A percentile compares a stretch with the other conserved stretches of the same genome.
Evolutionary conservation across 1,139 yeast genomes (phyloP).

Genomic region (Pichia sp.): DNA sequence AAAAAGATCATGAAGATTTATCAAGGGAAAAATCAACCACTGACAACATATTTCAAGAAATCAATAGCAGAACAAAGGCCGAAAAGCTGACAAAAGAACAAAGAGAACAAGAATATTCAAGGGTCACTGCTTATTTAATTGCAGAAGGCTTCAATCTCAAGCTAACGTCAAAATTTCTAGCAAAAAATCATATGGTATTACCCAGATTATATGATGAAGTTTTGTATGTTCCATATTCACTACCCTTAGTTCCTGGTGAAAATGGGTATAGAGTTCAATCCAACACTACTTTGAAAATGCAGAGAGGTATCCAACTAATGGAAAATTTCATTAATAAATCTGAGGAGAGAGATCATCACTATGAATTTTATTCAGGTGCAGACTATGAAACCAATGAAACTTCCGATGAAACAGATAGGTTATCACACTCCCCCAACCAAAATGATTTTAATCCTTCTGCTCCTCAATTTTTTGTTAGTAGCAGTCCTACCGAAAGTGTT

Average conservation of each 20-base stretch:
- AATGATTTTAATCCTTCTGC: slow-evolving; percentile 55
- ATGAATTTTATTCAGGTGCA: slow-evolving; percentile 80
- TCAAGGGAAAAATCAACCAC: slow-evolving; percentile 26
- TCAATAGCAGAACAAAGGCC: slow-evolving; percentile 49
- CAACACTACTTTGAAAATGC: slow-evolving; percentile 59
- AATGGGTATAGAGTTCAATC: slow-evolving; percentile 81
- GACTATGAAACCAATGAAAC: slow-evolving; percentile 22
- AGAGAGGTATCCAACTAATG: slow-evolving; percentile 57
- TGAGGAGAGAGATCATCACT: slow-evolving; percentile 85
- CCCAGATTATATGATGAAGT: slow-evolving; percentile 90
- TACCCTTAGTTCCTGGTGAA: slow-evolving; percentile 82
- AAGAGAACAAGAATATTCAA: slow-evolving; percentile 61
- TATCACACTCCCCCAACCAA: slow-evolving; percentile 18
- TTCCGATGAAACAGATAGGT: slow-evolving; percentile 1
- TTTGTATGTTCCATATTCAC: slow-evolving; percentile 78
- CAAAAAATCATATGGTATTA: slow-evolving; percentile 67
- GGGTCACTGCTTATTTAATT: slow-evolving; percentile 87
- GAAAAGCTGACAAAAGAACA: slow-evolving; percentile 64
- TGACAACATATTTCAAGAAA: slow-evolving; percentile 28
- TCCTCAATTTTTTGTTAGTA: slow-evolving; percentile 51
- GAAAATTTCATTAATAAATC: slow-evolving; percentile 73
- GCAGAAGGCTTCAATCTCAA: slow-evolving; percentile 73
- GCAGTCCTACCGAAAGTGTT: slow-evolving; percentile 27
- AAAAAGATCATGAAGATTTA: slow-evolving; percentile 10
- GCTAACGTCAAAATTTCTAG: slow-evolving; percentile 57